These are phyloP conservation scores for Hypoxylon lenormandii DNA, from an alignment of 495 filamentous ascomycete species.

Conservation along the genomic window DNA sequence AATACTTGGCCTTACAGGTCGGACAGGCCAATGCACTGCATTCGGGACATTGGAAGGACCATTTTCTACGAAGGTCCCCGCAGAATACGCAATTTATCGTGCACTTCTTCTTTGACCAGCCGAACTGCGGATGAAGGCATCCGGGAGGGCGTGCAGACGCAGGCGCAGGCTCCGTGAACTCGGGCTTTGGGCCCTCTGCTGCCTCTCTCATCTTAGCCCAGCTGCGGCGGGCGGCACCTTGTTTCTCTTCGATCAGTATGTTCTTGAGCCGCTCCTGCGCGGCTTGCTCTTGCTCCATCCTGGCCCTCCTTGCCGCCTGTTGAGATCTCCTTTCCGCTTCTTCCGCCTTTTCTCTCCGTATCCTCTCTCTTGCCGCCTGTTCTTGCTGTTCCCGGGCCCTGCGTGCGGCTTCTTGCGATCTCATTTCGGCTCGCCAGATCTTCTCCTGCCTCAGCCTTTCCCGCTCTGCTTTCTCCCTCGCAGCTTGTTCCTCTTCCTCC, in stretches of 20 bases:
- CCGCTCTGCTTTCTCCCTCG: constrained; percentile 19
- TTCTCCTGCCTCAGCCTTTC: constrained; percentile 26
- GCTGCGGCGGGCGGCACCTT: constrained; percentile 15
- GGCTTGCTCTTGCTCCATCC: constrained; percentile 35
- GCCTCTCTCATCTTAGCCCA: constrained; percentile 36
- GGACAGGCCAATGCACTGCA: constrained; percentile 18
- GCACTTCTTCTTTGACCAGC: constrained; percentile 22
- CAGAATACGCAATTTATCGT: constrained; percentile 23
- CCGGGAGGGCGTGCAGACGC: neutral
- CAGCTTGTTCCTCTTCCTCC: constrained; percentile 24
- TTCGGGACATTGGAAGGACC: constrained; percentile 21
- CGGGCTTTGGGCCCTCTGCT: constrained; percentile 10
- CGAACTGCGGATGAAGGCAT: constrained; percentile 16
- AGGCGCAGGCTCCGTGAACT: constrained; percentile 4
- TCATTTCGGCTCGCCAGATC: constrained; percentile 27
- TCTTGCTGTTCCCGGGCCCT: constrained; percentile 34
- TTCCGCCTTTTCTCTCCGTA: constrained; percentile 16
- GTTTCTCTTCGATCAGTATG: constrained; percentile 32
- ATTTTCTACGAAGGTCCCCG: constrained; percentile 4
- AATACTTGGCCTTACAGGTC: constrained; percentile 5
- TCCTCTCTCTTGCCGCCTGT: constrained; percentile 28
- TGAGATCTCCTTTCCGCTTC: constrained; percentile 39
- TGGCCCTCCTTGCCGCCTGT: constrained; percentile 18
- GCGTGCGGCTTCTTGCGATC: constrained; percentile 31
- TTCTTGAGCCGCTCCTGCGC: constrained; percentile 28